phyloP scores from a whole-genome alignment of 352 stramenopile genomes.

The Globisporangium barbulae region DNA sequence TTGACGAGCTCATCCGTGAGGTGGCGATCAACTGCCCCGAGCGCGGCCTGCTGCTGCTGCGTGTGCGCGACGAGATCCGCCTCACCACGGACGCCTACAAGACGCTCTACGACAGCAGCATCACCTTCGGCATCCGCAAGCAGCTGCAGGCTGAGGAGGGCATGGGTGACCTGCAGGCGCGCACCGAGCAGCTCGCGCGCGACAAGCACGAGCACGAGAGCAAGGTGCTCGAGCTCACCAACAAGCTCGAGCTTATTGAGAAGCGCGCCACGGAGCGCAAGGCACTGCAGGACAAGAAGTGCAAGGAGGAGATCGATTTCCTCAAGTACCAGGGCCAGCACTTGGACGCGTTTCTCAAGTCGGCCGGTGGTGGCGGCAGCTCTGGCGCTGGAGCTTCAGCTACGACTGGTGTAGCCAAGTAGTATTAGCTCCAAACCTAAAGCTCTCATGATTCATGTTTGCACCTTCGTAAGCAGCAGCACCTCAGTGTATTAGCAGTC shows the following conservation, averaged over 20 bases:
- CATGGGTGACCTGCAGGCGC: constrained; percentile 82
- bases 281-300: constrained; percentile 90
- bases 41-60: constrained; percentile 87
- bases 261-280: constrained; percentile 87
- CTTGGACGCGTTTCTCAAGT: constrained; percentile 94
- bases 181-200: constrained; percentile 42
- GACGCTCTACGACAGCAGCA: constrained; percentile 92
- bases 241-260: constrained; percentile 92
- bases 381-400: constrained; percentile 5
- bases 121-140: constrained; percentile 93
- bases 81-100: constrained; percentile 96
- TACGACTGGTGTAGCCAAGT: neutral
- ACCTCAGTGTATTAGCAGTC: constrained; percentile 11
- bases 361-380: constrained; percentile 51
- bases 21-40: constrained; percentile 91
- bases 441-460: neutral
- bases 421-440: neutral
- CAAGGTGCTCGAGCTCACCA: constrained; percentile 87
- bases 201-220: constrained; percentile 75
- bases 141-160: constrained; percentile 92
- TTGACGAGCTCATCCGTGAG: constrained; percentile 93
- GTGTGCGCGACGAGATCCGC: constrained; percentile 91
- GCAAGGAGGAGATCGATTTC: constrained; percentile 94
- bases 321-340: constrained; percentile 95
- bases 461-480: neutral